These are phyloP conservation scores for Euclidium syriacum DNA, from an alignment of 345 rosid species.

Conservation along the genomic window DNA sequence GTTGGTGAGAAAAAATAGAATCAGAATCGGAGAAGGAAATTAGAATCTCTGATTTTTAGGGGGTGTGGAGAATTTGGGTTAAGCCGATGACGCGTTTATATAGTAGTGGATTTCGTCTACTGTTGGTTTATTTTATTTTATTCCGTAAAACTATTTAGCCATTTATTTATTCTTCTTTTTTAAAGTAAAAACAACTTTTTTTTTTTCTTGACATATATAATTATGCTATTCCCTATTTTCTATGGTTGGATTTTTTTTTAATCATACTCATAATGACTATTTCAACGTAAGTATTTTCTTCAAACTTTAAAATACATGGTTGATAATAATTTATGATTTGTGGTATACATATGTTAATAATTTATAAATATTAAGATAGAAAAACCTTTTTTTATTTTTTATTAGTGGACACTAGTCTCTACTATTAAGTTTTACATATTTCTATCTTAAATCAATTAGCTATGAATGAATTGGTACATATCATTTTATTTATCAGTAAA, in stretches of 20 bases:
- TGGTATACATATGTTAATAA: background rate
- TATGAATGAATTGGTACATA: too few relatives aligned
- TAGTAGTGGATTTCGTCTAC: constrained; percentile 11
- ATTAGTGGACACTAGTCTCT: too few relatives aligned
- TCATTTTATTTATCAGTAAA: too few relatives aligned
- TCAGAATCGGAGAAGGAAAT: constrained; percentile 12
- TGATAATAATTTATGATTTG: background rate
- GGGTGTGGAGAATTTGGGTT: background rate
- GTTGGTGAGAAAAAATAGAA: constrained; percentile 22
- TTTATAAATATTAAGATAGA: too few relatives aligned
- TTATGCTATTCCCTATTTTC: background rate
- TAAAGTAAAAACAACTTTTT: background rate
- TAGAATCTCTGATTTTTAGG: constrained; percentile 25
- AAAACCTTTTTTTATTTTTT: too few relatives aligned
- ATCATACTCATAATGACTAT: background rate
- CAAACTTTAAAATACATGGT: background rate
- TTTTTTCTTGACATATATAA: too few relatives aligned
- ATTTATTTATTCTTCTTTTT: too few relatives aligned
- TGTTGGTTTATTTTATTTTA: background rate
- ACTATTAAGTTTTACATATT: too few relatives aligned
- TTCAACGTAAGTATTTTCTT: background rate
- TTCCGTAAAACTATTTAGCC: background rate
- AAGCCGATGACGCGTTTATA: constrained; percentile 24
- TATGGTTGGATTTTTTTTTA: background rate
- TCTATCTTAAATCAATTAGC: too few relatives aligned